phyloP scores from a whole-genome alignment of 257 asterid genomes.

The Ocimum tenuiflorum region DNA sequence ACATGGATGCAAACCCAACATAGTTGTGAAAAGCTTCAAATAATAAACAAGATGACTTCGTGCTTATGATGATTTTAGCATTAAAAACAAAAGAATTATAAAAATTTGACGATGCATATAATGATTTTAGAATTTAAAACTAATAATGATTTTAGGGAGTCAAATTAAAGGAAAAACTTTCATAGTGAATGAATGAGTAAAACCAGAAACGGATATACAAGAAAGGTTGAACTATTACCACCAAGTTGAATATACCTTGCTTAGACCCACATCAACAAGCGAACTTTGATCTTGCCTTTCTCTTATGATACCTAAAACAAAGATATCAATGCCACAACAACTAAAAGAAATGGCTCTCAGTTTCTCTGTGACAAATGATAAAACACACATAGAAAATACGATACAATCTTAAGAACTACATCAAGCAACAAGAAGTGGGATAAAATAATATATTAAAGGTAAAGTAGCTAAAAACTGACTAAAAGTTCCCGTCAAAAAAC shows the following conservation, averaged over 20 bases:
- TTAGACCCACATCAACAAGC: conserved; percentile 89
- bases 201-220: neutral
- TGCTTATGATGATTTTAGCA: neutral
- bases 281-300: conserved; percentile 40
- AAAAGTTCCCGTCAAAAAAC: neutral
- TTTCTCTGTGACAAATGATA: neutral
- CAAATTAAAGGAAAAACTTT: neutral
- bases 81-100: no score
- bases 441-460: neutral
- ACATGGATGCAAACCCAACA: no score
- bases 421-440: no score
- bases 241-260: conserved; percentile 44
- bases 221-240: neutral
- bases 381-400: neutral
- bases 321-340: conserved; percentile 10
- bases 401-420: neutral
- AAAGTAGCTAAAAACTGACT: neutral
- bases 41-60: no score
- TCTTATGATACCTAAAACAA: conserved; percentile 57
- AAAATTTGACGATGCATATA: no score
- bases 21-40: no score
- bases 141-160: neutral
- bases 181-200: neutral
- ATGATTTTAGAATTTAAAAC: neutral
- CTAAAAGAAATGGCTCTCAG: neutral